phyloP scores from a whole-genome alignment of 345 rosid species.

The Arabis hirsuta region DNA sequence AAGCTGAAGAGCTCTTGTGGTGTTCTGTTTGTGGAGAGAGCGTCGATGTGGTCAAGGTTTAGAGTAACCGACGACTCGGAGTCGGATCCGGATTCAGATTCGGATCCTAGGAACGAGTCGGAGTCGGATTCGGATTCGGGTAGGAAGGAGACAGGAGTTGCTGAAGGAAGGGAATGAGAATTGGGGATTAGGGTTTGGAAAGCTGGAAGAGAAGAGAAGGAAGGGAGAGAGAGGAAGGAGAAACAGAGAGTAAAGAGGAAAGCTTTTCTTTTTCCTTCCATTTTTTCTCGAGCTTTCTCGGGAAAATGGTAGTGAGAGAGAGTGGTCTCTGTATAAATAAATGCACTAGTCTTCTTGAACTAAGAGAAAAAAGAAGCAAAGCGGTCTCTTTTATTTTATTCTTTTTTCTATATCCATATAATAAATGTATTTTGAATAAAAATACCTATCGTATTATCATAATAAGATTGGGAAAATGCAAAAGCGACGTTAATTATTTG shows the following conservation, averaged over 20 bases:
- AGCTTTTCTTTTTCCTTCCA: constrained; percentile 40
- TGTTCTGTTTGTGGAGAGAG: constrained; percentile 55
- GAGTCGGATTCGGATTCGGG: constrained; percentile 41
- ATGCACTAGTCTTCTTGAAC: constrained; percentile 26
- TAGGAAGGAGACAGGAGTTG: constrained; percentile 48
- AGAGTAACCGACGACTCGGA: constrained; percentile 46
- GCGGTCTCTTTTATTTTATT: neutral
- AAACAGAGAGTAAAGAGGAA: constrained; percentile 46
- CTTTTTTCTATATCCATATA: neutral
- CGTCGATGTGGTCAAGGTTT: constrained; percentile 78
- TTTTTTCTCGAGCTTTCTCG: constrained; percentile 31
- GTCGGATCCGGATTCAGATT: neutral
- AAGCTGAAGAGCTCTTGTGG: constrained; percentile 68
- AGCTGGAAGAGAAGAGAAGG: constrained; percentile 39
- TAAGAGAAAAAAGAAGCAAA: constrained; percentile 4
- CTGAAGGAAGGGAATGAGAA: constrained; percentile 53
- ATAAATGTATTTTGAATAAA: constrained; percentile 10
- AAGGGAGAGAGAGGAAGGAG: constrained; percentile 44
- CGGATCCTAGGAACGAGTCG: constrained; percentile 27
- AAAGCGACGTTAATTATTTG: constrained; percentile 32
- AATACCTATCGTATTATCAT: constrained; percentile 28
- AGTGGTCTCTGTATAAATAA: constrained; percentile 40
- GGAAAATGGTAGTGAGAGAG: constrained; percentile 34
- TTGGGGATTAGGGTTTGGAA: constrained; percentile 50
- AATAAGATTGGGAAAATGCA: constrained; percentile 27